Conservation (phyloP, 768 basidiomycete genomes). For the Megacollybia marginata region DNA sequence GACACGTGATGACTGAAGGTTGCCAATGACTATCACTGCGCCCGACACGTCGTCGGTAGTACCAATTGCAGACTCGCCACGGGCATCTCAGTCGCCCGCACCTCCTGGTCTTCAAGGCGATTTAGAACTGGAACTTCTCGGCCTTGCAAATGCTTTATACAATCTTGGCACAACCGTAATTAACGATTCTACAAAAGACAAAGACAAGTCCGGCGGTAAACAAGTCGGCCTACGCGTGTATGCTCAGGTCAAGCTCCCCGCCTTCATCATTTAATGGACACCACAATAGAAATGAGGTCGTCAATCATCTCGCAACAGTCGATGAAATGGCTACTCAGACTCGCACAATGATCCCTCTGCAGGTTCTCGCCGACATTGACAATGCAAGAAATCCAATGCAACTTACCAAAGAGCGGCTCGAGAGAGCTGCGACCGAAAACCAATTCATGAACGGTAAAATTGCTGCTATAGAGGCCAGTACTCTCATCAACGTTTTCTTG, state of each 20-base stretch:
- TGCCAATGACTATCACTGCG: too few species aligned
- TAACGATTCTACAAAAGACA: conserved; percentile 76
- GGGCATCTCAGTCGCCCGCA: conserved; percentile 66
- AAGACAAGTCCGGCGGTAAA: conserved; percentile 64
- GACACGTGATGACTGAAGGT: too few species aligned
- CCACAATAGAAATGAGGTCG: conserved; percentile 60
- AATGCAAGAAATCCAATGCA: conserved; percentile 75
- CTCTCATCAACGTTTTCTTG: neutral
- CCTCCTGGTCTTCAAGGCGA: conserved; percentile 67
- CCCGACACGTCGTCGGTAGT: conserved; percentile 1
- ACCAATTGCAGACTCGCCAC: conserved; percentile 58
- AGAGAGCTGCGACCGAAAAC: conserved; percentile 82
- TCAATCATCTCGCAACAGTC: conserved; percentile 55
- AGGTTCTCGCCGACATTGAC: conserved; percentile 74
- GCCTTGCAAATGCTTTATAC: conserved; percentile 70
- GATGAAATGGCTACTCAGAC: conserved; percentile 63
- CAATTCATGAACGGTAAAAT: conserved; percentile 92
- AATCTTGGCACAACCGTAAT: conserved; percentile 80
- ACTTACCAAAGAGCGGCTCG: conserved; percentile 71
- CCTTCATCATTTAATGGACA: conserved; percentile 2
- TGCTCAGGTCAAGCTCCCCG: conserved; percentile 12
- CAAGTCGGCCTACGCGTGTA: conserved; percentile 76
- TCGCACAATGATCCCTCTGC: conserved; percentile 62
- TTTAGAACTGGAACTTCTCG: conserved; percentile 67
- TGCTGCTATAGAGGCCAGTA: conserved; percentile 59